Percentiles rank a stretch among this genome's conserved stretches.
Evolutionary conservation across 768 basidiomycete genomes (phyloP).

Genomic region (Naematelia aurantialba): DNA sequence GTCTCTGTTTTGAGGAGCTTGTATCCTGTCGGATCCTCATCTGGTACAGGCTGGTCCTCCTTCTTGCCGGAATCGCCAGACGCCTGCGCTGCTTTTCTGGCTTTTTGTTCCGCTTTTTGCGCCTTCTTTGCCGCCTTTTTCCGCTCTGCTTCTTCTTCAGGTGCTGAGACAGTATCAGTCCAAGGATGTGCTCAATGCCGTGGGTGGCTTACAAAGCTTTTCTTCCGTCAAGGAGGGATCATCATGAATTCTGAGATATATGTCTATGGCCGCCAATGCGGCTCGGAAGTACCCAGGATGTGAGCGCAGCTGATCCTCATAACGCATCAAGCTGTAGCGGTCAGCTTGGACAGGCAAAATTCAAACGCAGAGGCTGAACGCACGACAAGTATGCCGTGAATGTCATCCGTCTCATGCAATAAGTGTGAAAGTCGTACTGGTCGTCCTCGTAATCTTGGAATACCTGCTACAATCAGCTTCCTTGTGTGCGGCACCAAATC

Average conservation of each 20-base stretch:
- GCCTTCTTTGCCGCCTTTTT: constrained; percentile 49
- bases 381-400: constrained; percentile 81
- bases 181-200: not conserved
- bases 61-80: constrained; percentile 28
- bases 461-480: constrained; percentile 53
- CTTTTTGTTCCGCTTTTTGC: constrained; percentile 48
- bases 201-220: constrained; percentile 30
- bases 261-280: constrained; percentile 67
- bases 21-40: constrained; percentile 79
- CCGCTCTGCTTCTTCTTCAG: constrained; percentile 49
- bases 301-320: constrained; percentile 74
- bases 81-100: constrained; percentile 35
- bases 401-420: constrained; percentile 83
- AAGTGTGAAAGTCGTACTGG: constrained; percentile 96
- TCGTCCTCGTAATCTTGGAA: constrained; percentile 89
- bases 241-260: constrained; percentile 51
- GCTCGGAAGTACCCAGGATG: constrained; percentile 73
- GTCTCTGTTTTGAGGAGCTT: constrained; percentile 64
- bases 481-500: not conserved
- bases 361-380: constrained; percentile 38
- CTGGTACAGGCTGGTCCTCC: constrained; percentile 48
- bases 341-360: not conserved
- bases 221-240: constrained; percentile 43
- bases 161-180: constrained; percentile 18
- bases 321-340: constrained; percentile 63